Evolutionary conservation across 345 rosid species (phyloP).

Genomic region (Bruguiera parviflora): DNA sequence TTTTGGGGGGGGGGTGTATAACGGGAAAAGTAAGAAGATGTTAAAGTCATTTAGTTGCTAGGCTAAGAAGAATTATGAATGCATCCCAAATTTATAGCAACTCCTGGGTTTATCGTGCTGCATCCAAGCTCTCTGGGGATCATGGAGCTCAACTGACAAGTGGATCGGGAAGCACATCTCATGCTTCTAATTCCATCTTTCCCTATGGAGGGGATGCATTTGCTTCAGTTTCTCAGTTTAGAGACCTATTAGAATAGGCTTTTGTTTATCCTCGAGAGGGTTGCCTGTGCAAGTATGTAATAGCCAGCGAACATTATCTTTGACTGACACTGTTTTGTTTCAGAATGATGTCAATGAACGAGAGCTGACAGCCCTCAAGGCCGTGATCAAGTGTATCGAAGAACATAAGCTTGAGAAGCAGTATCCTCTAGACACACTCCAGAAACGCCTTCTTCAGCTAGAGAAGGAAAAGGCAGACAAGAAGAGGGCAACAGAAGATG

Average conservation of each 20-base stretch:
- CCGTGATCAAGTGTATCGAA: constrained; percentile 89
- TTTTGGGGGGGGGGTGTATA: no score
- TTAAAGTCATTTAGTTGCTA: no score
- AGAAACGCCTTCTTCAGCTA: constrained; percentile 63
- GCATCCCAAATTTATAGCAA: no score
- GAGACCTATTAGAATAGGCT: background rate
- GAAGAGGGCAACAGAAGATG: constrained; percentile 73
- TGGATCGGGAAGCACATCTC: no score
- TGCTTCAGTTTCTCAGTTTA: background rate
- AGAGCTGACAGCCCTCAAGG: constrained; percentile 78
- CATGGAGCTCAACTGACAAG: no score
- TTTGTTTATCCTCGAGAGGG: background rate
- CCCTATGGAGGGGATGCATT: background rate
- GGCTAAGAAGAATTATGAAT: no score
- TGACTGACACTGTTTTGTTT: constrained; percentile 10
- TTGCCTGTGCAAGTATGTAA: background rate
- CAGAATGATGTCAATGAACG: constrained; percentile 83
- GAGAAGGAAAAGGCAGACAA: constrained; percentile 96
- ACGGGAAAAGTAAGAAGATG: no score
- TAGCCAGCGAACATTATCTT: background rate
- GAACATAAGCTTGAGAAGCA: constrained; percentile 90
- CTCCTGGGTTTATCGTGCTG: no score
- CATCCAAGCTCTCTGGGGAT: no score
- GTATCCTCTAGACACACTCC: constrained; percentile 66
- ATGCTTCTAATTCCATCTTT: background rate